Evolutionary conservation across 2,329 filamentous ascomycete genomes (phyloP).

Genomic region (Ambrosiella beaveri): DNA sequence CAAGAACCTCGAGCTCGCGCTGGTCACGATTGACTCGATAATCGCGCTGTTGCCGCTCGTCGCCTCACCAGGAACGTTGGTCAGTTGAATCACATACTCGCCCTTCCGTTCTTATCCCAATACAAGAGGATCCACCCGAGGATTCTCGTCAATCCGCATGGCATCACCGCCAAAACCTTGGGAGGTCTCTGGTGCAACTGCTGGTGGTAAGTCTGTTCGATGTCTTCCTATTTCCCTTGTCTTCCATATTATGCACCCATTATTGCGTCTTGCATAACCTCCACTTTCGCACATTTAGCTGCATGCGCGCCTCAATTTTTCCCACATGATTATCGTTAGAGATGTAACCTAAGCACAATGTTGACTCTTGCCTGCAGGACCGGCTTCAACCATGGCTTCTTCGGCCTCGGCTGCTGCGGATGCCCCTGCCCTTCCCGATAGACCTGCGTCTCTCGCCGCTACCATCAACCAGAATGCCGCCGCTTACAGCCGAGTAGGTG

Average conservation of each 20-base stretch:
- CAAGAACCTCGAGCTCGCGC: not conserved
- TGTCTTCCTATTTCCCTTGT: slow-evolving; percentile 5
- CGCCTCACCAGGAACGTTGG: not conserved
- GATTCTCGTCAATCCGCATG: slow-evolving; percentile 24
- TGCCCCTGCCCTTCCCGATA: slow-evolving; percentile 58
- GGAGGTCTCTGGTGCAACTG: slow-evolving; percentile 56
- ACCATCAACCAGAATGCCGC: slow-evolving; percentile 79
- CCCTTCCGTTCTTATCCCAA: not conserved
- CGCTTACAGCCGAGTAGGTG: slow-evolving; percentile 46
- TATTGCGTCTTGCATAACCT: slow-evolving; percentile 26
- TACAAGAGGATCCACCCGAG: not conserved
- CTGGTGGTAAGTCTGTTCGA: slow-evolving; percentile 4
- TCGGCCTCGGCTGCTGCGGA: slow-evolving; percentile 21
- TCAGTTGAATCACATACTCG: not conserved
- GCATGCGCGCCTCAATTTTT: slow-evolving; percentile 24
- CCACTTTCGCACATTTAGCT: slow-evolving; percentile 17
- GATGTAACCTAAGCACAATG: slow-evolving; percentile 13
- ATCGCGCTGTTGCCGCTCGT: not conserved
- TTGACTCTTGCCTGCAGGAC: slow-evolving; percentile 2
- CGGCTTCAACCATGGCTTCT: slow-evolving; percentile 21
- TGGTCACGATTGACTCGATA: not conserved
- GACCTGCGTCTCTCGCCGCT: slow-evolving; percentile 60
- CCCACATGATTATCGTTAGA: slow-evolving; percentile 15
- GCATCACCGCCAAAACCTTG: slow-evolving; percentile 92
- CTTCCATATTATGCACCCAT: slow-evolving; percentile 17